phyloP scores from a whole-genome alignment of 495 filamentous ascomycete genomes.

The Neurospora discreta region DNA sequence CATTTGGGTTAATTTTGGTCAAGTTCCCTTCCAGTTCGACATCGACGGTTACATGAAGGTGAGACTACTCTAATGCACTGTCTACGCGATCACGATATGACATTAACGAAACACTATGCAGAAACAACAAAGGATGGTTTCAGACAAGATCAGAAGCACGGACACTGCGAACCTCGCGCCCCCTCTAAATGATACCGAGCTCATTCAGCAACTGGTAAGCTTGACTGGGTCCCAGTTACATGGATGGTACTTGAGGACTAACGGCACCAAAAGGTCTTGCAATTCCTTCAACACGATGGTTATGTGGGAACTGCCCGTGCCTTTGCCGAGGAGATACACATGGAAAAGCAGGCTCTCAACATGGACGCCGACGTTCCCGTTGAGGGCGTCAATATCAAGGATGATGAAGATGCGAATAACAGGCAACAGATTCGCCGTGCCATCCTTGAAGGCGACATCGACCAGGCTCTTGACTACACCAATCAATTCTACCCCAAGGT shows the following conservation, averaged over 20 bases:
- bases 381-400: constrained; percentile 59
- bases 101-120: constrained; percentile 27
- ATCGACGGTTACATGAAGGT: constrained; percentile 84
- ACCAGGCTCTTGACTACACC: constrained; percentile 75
- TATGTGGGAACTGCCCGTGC: constrained; percentile 90
- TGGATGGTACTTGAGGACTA: neutral
- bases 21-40: constrained; percentile 79
- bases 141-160: constrained; percentile 22
- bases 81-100: neutral
- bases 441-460: constrained; percentile 88
- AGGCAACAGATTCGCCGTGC: constrained; percentile 84
- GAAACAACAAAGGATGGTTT: constrained; percentile 48
- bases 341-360: constrained; percentile 55
- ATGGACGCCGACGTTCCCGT: constrained; percentile 41
- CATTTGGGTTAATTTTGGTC: constrained; percentile 84
- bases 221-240: neutral
- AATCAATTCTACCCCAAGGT: constrained; percentile 70
- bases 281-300: constrained; percentile 90
- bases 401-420: constrained; percentile 66
- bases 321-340: constrained; percentile 73
- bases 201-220: constrained; percentile 62
- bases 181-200: constrained; percentile 56
- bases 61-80: constrained; percentile 2
- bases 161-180: constrained; percentile 49
- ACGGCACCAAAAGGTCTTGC: constrained; percentile 47